Percentiles rank a stretch among this genome's conserved stretches.
phyloP scores from a whole-genome alignment of 305 asterid genomes.

The Rubia occidens region DNA sequence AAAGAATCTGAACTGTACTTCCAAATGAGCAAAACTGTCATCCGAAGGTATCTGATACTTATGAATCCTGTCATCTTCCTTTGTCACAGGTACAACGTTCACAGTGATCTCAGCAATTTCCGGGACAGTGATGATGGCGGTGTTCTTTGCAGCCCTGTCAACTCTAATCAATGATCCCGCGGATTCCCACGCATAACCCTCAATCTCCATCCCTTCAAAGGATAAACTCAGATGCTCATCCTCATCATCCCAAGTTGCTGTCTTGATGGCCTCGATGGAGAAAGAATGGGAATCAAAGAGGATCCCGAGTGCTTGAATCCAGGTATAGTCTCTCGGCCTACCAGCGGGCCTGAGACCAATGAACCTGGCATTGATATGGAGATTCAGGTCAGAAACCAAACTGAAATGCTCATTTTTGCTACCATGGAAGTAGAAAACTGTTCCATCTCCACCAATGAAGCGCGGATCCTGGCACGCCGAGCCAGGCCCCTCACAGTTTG shows the following conservation, averaged over 20 bases:
- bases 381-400: slow-evolving; percentile 22
- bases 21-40: slow-evolving; percentile 24
- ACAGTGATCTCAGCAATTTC: slow-evolving; percentile 22
- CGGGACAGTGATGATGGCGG: slow-evolving; percentile 8
- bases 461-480: slow-evolving; percentile 27
- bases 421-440: slow-evolving; percentile 29
- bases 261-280: slow-evolving; percentile 17
- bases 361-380: slow-evolving; percentile 23
- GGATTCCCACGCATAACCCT: background rate
- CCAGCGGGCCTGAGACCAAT: slow-evolving; percentile 22
- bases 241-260: slow-evolving; percentile 17
- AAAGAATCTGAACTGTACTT: slow-evolving; percentile 21
- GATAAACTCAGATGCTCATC: slow-evolving; percentile 17
- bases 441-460: slow-evolving; percentile 22
- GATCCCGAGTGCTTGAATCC: slow-evolving; percentile 24
- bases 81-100: slow-evolving; percentile 21
- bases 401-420: slow-evolving; percentile 19
- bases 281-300: slow-evolving; percentile 22
- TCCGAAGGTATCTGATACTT: slow-evolving; percentile 27
- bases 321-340: slow-evolving; percentile 21
- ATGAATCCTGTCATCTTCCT: slow-evolving; percentile 25
- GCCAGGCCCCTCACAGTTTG: slow-evolving; percentile 22
- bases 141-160: slow-evolving; percentile 6
- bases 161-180: background rate
- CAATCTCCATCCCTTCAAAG: slow-evolving; percentile 16